These are phyloP conservation scores for Glomus cerebriforme DNA, from an alignment of 192 early-diverging fungal genomes.

Conservation along the genomic window DNA sequence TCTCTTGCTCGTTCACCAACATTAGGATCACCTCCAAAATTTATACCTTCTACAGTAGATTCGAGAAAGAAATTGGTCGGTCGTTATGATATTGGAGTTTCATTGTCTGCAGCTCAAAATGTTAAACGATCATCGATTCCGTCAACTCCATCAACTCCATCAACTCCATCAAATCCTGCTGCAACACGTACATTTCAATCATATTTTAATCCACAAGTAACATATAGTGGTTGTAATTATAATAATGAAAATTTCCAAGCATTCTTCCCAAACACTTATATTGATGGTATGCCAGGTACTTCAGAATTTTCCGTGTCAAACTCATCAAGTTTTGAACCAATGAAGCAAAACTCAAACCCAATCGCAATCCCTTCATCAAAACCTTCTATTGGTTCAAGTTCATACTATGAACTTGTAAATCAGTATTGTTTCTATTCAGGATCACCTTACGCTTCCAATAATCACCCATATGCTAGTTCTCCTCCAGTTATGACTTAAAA, in stretches of 20 bases:
- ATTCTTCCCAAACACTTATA: slow-evolving; percentile 10
- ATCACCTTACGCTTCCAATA: slow-evolving; percentile 23
- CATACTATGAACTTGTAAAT: slow-evolving; percentile 54
- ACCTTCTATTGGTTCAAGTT: slow-evolving; percentile 46
- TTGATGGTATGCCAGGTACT: slow-evolving; percentile 28
- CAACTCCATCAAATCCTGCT: neutral
- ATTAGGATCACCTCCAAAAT: neutral
- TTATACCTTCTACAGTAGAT: too few species aligned
- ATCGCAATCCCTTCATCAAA: slow-evolving; percentile 43
- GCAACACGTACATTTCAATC: neutral
- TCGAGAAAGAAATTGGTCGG: slow-evolving; percentile 31
- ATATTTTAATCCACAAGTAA: neutral
- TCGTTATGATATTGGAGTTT: slow-evolving; percentile 43
- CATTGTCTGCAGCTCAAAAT: slow-evolving; percentile 41
- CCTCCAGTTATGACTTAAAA: too few species aligned
- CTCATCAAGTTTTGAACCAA: slow-evolving; percentile 3
- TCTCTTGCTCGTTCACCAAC: neutral
- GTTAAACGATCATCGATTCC: neutral
- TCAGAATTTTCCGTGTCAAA: neutral
- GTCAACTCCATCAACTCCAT: neutral
- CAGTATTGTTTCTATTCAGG: slow-evolving; percentile 59
- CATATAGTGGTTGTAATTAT: neutral
- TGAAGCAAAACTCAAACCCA: slow-evolving; percentile 29
- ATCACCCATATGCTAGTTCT: neutral
- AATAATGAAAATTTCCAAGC: neutral